Conservation (phyloP, 2,329 filamentous ascomycete genomes). For the Lecanoromycetidae sp. region DNA sequence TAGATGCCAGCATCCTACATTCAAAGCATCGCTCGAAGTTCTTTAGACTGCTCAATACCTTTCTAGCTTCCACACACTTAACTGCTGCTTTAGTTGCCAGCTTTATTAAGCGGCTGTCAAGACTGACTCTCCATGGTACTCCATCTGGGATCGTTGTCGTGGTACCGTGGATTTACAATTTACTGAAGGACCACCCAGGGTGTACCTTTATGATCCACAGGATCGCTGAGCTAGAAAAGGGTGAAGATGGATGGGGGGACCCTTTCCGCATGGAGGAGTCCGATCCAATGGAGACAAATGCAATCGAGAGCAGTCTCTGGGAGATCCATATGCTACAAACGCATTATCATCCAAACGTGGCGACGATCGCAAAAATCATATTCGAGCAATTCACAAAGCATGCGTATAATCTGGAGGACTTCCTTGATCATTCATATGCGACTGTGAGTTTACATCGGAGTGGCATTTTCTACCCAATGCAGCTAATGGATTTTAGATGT, state of each 20-base stretch:
- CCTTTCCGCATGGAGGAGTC: constrained; percentile 63
- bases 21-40: constrained; percentile 90
- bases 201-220: constrained; percentile 97
- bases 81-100: constrained; percentile 83
- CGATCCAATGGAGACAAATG: constrained; percentile 73
- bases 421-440: constrained; percentile 84
- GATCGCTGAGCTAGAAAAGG: constrained; percentile 43
- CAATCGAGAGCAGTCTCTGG: constrained; percentile 90
- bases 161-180: constrained; percentile 89
- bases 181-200: constrained; percentile 75
- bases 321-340: constrained; percentile 81
- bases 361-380: constrained; percentile 83
- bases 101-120: constrained; percentile 86
- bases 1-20: constrained; percentile 76
- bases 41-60: constrained; percentile 82
- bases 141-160: constrained; percentile 80
- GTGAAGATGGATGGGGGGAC: constrained; percentile 55
- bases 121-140: constrained; percentile 74
- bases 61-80: constrained; percentile 81
- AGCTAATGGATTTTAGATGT: constrained; percentile 41
- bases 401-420: constrained; percentile 90
- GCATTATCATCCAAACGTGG: constrained; percentile 95
- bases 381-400: constrained; percentile 96
- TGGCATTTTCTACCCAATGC: not conserved
- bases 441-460: constrained; percentile 39